These are phyloP conservation scores for Apiotrichum sp. DNA, from an alignment of 1,284 basidiomycete species.

Conservation along the genomic window DNA sequence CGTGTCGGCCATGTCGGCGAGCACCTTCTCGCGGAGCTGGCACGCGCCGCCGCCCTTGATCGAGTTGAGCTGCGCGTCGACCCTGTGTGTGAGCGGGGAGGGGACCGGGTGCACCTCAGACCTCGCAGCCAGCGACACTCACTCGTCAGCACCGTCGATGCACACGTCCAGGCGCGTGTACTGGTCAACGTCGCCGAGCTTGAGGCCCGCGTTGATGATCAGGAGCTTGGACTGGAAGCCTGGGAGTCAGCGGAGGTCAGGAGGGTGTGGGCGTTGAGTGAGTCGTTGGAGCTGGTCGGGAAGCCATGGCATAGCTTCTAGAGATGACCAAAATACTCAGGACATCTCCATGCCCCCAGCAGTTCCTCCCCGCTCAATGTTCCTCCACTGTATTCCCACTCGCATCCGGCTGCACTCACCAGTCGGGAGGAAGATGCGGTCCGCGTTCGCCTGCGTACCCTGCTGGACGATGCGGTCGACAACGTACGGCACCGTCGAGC, in stretches of 20 bases:
- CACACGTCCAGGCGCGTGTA: constrained; percentile 89
- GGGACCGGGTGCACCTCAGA: neutral
- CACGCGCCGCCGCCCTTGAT: constrained; percentile 98
- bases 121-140: too few species aligned
- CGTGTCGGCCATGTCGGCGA: constrained; percentile 91
- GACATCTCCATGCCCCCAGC: too few species aligned
- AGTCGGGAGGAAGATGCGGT: constrained; percentile 82
- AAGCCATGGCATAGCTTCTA: too few species aligned
- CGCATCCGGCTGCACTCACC: constrained; percentile 54
- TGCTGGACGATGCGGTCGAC: constrained; percentile 90
- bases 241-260: constrained; percentile 30
- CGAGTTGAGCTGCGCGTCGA: constrained; percentile 80
- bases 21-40: constrained; percentile 92
- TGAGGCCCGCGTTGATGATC: constrained; percentile 73
- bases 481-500: constrained; percentile 95
- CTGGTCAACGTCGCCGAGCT: constrained; percentile 85
- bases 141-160: constrained; percentile 97
- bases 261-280: neutral
- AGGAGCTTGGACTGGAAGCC: constrained; percentile 96
- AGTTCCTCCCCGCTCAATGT: neutral
- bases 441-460: constrained; percentile 67
- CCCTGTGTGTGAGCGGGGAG: constrained; percentile 54
- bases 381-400: too few species aligned
- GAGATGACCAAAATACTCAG: too few species aligned
- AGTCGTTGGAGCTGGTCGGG: too few species aligned